Evolutionary conservation across 2,329 filamentous ascomycete species (phyloP).

Genomic region (Ophioceras dolichostomum): DNA sequence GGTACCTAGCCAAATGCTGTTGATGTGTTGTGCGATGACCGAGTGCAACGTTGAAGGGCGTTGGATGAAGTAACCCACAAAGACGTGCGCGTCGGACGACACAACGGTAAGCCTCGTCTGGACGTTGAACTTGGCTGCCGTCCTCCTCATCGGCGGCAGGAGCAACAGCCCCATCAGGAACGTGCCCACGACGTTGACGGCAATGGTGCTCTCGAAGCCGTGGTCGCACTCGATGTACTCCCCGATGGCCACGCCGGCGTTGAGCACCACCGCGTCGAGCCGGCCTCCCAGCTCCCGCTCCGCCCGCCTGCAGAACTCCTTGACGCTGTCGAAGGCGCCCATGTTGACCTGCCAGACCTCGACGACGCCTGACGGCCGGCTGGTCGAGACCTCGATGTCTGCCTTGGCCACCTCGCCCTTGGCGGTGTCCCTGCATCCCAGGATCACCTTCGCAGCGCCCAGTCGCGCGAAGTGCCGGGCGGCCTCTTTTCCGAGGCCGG

Average conservation of each 20-base stretch:
- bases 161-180: slow-evolving; percentile 29
- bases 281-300: slow-evolving; percentile 19
- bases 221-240: slow-evolving; percentile 13
- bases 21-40: too few relatives aligned
- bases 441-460: slow-evolving; percentile 22
- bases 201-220: slow-evolving; percentile 28
- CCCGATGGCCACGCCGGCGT: slow-evolving; percentile 20
- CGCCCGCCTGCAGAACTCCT: slow-evolving; percentile 22
- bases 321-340: slow-evolving; percentile 29
- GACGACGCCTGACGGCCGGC: slow-evolving; percentile 11
- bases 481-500: slow-evolving; percentile 24
- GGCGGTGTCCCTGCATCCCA: slow-evolving; percentile 21
- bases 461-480: slow-evolving; percentile 22
- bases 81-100: slow-evolving; percentile 22
- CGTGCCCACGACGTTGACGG: slow-evolving; percentile 34
- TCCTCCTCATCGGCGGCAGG: slow-evolving; percentile 26
- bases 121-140: slow-evolving; percentile 18
- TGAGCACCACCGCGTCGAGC: slow-evolving; percentile 28
- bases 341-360: slow-evolving; percentile 41
- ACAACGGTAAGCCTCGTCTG: slow-evolving; percentile 24
- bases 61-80: too few relatives aligned
- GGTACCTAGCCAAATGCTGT: too few relatives aligned
- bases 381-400: slow-evolving; percentile 18
- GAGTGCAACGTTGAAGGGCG: too few relatives aligned
- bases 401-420: slow-evolving; percentile 25